phyloP scores from a whole-genome alignment of 768 basidiomycete genomes.

The Panus rudis region DNA sequence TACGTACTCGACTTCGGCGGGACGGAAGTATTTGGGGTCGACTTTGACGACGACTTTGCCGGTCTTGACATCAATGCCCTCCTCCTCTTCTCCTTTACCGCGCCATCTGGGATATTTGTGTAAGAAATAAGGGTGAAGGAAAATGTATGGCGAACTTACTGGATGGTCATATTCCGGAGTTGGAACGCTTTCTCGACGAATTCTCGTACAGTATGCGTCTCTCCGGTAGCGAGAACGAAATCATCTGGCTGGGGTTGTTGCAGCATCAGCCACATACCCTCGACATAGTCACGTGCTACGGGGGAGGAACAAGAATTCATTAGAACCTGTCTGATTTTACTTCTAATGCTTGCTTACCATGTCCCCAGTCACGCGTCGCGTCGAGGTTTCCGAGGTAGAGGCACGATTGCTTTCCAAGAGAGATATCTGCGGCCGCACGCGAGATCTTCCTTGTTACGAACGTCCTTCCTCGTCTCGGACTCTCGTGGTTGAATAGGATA shows the following conservation, averaged over 20 bases:
- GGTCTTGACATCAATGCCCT: slow-evolving; percentile 65
- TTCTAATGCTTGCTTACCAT: too few relatives aligned
- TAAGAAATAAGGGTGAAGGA: slow-evolving; percentile 4
- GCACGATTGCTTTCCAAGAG: slow-evolving; percentile 80
- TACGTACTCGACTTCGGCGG: slow-evolving; percentile 89
- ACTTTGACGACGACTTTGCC: slow-evolving; percentile 74
- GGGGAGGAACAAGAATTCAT: too few relatives aligned
- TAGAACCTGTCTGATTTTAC: too few relatives aligned
- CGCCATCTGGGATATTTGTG: slow-evolving; percentile 51
- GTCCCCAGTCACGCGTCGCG: slow-evolving; percentile 96
- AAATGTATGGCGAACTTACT: slow-evolving; percentile 31
- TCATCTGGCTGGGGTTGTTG: slow-evolving; percentile 81
- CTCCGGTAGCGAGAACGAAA: slow-evolving; percentile 92
- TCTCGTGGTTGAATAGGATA: slow-evolving; percentile 98
- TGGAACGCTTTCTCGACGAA: slow-evolving; percentile 85
- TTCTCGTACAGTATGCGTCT: slow-evolving; percentile 92
- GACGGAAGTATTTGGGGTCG: slow-evolving; percentile 88
- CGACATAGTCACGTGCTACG: slow-evolving; percentile 81
- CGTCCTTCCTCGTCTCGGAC: slow-evolving; percentile 87
- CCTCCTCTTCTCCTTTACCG: slow-evolving; percentile 67
- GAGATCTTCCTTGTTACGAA: slow-evolving; percentile 96
- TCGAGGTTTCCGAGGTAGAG: slow-evolving; percentile 93
- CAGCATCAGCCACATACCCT: slow-evolving; percentile 97
- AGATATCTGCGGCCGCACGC: slow-evolving; percentile 88
- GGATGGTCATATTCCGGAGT: slow-evolving; percentile 57